Base-by-base conservation (phyloP, 371 early-diverging fungal species). In the Lichtheimia hyalospora region DNA sequence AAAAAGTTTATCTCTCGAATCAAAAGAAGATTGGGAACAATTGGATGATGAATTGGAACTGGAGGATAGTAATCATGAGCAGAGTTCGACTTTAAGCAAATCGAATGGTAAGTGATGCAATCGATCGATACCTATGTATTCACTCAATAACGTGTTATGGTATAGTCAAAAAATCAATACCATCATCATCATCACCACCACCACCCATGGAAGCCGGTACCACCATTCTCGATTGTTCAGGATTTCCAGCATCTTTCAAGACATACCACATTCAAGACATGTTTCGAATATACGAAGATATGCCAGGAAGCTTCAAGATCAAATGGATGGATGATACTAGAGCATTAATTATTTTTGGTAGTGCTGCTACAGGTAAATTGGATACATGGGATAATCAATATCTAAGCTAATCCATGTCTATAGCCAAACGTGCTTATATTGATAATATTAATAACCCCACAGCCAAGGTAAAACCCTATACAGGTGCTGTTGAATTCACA, bases 311-410 rank as follows among this genome's bases (percentile, higher is more conserved):
- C 1, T 89, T 85, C 66, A 77, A 84, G 71, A 83, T 89, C 64
- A 89, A 89, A 63, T 89, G 89, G 89, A 69, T 89, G 52, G 82
- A 84, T 63, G 88, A 89, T 64, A 85, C 87, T 10, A 77, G 88
- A 44, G 89, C 88, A 12, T 71, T 89, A 50, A 86, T 85, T 27
- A 85, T 86, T 44, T 89, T 89, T 71, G 85, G 82, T 39, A 84
- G 84, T 50, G 77, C 85, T 14, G 77, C 84, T 20, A 83, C 86
- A 46, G 87, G 89, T 88, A 78, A 50, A 20, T 52, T 16, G 24
- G 4, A 21, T 27, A 27, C 27, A 48, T 54, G 60, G 5, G 27
- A n/a, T 15, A 6, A 46, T 15, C 27, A 5, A 43, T 0, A 14
- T 27, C 46, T 1, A 46, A 46, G 5, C 46, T 18, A 46, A 13